Conservation (phyloP, 2,329 filamentous ascomycete genomes). For the Trichoderma sp. region DNA sequence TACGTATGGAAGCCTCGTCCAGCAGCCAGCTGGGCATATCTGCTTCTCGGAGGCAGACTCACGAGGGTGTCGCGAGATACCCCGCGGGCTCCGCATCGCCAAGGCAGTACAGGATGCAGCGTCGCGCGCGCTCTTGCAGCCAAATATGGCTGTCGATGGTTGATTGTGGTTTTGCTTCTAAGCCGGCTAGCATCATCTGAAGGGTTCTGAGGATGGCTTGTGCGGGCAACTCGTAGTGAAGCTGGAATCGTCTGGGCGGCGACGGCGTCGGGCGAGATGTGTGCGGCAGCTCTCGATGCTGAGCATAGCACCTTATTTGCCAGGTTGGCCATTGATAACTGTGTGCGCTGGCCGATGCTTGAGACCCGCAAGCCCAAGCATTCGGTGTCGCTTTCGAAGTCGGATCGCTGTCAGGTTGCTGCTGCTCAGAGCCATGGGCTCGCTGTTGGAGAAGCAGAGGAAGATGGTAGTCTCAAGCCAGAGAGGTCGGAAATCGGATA, state of each 20-base stretch:
- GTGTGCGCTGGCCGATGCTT: slow-evolving; percentile 11
- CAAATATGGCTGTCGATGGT: not conserved
- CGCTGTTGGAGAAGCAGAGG: slow-evolving; percentile 15
- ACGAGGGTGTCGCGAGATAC: not conserved
- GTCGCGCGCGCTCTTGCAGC: not conserved
- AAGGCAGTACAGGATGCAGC: not conserved
- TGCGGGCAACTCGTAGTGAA: slow-evolving; percentile 1
- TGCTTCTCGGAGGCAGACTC: not conserved
- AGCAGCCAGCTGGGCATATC: slow-evolving; percentile 11
- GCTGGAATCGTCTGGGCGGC: slow-evolving; percentile 7
- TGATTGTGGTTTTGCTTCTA: not conserved
- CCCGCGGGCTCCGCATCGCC: slow-evolving; percentile 17
- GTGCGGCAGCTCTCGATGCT: slow-evolving; percentile 22
- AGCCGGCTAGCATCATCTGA: not conserved
- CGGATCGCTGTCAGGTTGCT: slow-evolving; percentile 7
- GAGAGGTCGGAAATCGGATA: not conserved
- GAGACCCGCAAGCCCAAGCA: slow-evolving; percentile 12
- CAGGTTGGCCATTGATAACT: slow-evolving; percentile 26
- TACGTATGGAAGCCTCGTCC: slow-evolving; percentile 81
- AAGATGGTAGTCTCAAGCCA: not conserved
- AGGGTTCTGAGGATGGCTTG: not conserved
- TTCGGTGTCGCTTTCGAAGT: slow-evolving; percentile 20
- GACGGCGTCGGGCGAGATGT: slow-evolving; percentile 22
- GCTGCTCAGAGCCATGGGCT: slow-evolving; percentile 21
- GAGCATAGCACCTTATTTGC: slow-evolving; percentile 24